phyloP scores from a whole-genome alignment of 1,284 basidiomycete species.

The Papiliotrema laurentii region DNA sequence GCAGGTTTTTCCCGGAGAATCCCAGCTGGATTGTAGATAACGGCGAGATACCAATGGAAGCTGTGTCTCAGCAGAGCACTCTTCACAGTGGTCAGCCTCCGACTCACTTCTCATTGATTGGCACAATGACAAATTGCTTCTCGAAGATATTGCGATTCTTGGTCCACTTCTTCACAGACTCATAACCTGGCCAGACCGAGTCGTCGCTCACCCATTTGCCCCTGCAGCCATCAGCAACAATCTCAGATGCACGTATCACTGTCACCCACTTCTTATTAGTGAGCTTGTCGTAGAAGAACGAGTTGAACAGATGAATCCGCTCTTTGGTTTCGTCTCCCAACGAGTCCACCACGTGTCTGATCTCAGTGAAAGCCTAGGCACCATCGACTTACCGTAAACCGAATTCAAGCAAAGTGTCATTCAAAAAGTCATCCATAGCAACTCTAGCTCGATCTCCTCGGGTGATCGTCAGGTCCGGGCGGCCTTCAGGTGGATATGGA shows the following conservation, averaged over 20 bases:
- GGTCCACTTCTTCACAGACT: constrained; percentile 91
- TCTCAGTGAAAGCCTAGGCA: background rate
- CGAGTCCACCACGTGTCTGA: background rate
- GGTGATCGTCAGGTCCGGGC: constrained; percentile 71
- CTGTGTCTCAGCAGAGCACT: constrained; percentile 48
- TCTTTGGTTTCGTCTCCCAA: constrained; percentile 34
- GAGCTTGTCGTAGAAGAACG: constrained; percentile 97
- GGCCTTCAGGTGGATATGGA: constrained; percentile 64
- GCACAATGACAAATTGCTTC: constrained; percentile 89
- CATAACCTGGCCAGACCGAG: constrained; percentile 58
- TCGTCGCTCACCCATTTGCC: constrained; percentile 14
- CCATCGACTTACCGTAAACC: constrained; percentile 68
- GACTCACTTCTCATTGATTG: constrained; percentile 92
- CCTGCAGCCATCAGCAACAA: background rate
- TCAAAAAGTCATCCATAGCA: constrained; percentile 74
- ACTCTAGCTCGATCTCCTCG: constrained; percentile 70
- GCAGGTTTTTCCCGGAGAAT: constrained; percentile 39
- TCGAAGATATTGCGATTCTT: constrained; percentile 72
- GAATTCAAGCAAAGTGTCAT: constrained; percentile 94
- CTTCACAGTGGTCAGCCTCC: background rate
- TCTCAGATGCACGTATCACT: constrained; percentile 5
- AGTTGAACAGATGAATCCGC: constrained; percentile 86
- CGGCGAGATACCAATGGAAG: constrained; percentile 94
- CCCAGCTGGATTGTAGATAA: constrained; percentile 76
- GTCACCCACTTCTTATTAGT: constrained; percentile 57